Percentiles rank a stretch among this genome's conserved stretches.
Evolutionary conservation across 768 basidiomycete species (phyloP).

Genomic region (Tylopilus subfusipes): DNA sequence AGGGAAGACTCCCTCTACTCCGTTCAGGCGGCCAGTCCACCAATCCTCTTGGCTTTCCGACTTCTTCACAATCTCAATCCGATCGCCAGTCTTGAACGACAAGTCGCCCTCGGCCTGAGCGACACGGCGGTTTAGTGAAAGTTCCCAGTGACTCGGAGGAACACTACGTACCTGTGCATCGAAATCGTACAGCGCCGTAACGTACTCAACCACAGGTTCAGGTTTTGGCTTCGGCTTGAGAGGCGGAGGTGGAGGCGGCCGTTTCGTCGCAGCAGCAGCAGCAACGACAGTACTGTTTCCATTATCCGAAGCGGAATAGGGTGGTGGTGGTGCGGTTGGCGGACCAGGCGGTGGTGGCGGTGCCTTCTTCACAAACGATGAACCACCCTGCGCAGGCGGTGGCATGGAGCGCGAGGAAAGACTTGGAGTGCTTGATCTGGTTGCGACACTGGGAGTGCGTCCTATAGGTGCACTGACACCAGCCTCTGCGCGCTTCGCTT

Average conservation of each 20-base stretch:
- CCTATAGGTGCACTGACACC: conserved; percentile 36
- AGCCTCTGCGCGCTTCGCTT: conserved; percentile 41
- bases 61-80: conserved; percentile 85
- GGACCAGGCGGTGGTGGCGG: conserved; percentile 35
- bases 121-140: background rate
- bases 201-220: conserved; percentile 62
- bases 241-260: conserved; percentile 90
- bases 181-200: conserved; percentile 94
- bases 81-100: conserved; percentile 83
- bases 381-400: conserved; percentile 18
- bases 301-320: conserved; percentile 21
- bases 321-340: conserved; percentile 44
- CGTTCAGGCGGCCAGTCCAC: conserved; percentile 93
- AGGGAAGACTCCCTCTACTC: conserved; percentile 85
- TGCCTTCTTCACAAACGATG: conserved; percentile 41
- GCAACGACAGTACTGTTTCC: conserved; percentile 30
- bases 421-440: conserved; percentile 28
- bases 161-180: conserved; percentile 64
- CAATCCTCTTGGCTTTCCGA: conserved; percentile 86
- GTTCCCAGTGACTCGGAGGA: background rate
- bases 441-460: conserved; percentile 25
- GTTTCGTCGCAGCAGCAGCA: conserved; percentile 46
- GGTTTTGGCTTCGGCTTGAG: conserved; percentile 84
- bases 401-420: conserved; percentile 25
- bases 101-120: conserved; percentile 87